phyloP scores from a whole-genome alignment of 2,329 filamentous ascomycete genomes.

The Trichoderma atroviride region DNA sequence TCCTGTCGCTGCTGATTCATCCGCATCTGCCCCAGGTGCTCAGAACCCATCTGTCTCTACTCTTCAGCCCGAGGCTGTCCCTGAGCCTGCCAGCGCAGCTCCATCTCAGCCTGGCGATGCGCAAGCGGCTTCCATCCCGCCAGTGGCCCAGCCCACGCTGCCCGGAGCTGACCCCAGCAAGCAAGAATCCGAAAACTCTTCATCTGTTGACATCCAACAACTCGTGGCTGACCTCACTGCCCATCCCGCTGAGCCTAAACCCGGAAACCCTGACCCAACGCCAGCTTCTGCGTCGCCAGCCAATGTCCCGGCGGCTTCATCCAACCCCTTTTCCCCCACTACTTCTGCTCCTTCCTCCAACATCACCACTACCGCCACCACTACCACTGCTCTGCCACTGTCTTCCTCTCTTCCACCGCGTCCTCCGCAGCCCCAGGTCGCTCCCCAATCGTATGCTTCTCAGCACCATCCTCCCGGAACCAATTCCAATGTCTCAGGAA shows the following conservation, averaged over 20 bases:
- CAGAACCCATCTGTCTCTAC: conserved; percentile 32
- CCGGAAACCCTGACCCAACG: conserved; percentile 36
- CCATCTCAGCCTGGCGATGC: conserved; percentile 33
- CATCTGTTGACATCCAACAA: conserved; percentile 44
- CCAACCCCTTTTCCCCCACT: conserved; percentile 35
- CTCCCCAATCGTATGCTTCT: conserved; percentile 43
- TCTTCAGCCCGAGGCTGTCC: conserved; percentile 36
- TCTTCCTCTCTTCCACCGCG: conserved; percentile 52
- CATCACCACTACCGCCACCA: conserved; percentile 27
- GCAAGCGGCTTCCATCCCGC: conserved; percentile 29
- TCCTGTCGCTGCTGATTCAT: conserved; percentile 39
- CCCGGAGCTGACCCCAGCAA: conserved; percentile 36
- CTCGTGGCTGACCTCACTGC: conserved; percentile 48
- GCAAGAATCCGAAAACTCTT: conserved; percentile 36
- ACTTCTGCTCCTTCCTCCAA: not conserved
- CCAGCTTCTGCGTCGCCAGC: conserved; percentile 33
- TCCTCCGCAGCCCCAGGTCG: conserved; percentile 47
- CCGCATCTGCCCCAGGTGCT: conserved; percentile 34
- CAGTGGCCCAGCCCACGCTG: conserved; percentile 31
- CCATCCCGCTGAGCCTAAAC: conserved; percentile 37
- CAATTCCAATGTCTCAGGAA: conserved; percentile 37
- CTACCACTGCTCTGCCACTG: conserved; percentile 42
- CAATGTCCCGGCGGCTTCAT: conserved; percentile 34
- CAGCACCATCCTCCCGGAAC: conserved; percentile 42
- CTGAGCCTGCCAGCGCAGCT: conserved; percentile 31